Percentiles rank a stretch among this genome's conserved stretches.
Evolutionary conservation across 257 asterid genomes (phyloP).

Genomic region (Nicotiana otophora): DNA sequence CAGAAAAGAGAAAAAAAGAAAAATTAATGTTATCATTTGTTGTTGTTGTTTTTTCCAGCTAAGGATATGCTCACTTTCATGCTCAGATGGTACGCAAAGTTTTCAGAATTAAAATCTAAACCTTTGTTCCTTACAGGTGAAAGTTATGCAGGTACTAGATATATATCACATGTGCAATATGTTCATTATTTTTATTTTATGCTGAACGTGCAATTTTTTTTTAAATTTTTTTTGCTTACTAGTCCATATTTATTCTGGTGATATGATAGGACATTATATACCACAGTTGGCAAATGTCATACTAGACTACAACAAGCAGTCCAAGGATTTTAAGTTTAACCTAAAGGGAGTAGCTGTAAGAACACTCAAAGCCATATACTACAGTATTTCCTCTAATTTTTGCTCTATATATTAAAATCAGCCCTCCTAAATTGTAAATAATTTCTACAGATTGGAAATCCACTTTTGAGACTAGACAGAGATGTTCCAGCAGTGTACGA

Average conservation of each 20-base stretch:
- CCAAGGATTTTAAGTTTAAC: constrained; percentile 22
- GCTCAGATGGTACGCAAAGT: constrained; percentile 32
- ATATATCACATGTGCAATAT: not conserved
- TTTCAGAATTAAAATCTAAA: constrained; percentile 20
- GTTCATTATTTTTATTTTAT: too few species aligned
- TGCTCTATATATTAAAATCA: not conserved
- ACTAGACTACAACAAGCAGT: constrained; percentile 24
- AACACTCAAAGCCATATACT: not conserved
- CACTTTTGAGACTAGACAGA: constrained; percentile 54
- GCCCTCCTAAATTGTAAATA: not conserved
- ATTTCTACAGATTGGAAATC: constrained; percentile 66
- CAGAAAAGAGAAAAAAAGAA: not conserved
- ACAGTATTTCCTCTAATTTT: not conserved
- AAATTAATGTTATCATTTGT: not conserved
- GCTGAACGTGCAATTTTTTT: too few species aligned
- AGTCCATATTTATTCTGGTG: not conserved
- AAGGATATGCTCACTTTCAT: constrained; percentile 26
- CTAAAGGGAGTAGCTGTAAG: constrained; percentile 35
- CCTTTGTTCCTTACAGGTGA: constrained; percentile 35
- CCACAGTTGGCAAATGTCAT: constrained; percentile 30
- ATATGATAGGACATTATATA: constrained; percentile 30
- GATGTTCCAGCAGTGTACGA: constrained; percentile 62
- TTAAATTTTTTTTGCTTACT: not conserved
- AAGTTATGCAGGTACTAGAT: constrained; percentile 33
- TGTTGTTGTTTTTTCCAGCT: constrained; percentile 13